Conservation (phyloP, 495 filamentous ascomycete species). For the Penicillium ucsense region DNA sequence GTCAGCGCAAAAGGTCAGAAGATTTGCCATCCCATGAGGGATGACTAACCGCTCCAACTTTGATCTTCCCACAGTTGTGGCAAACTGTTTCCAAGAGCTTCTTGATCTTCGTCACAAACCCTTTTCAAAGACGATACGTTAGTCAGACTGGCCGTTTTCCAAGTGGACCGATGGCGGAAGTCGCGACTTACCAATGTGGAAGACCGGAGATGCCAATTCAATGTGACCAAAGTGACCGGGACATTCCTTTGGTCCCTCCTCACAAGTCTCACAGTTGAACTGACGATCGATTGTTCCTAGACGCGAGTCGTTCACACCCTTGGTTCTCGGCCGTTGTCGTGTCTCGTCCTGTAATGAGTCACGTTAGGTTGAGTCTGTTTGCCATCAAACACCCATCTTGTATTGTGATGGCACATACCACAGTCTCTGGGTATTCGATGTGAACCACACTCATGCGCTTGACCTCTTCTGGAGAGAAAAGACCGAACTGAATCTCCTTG, state of each 20-base stretch:
- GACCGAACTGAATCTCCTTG: constrained; percentile 96
- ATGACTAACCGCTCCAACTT: constrained; percentile 89
- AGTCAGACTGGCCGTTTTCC: neutral
- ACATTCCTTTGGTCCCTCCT: constrained; percentile 88
- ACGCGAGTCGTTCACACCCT: constrained; percentile 86
- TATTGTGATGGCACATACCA: constrained; percentile 45
- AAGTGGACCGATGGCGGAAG: constrained; percentile 13
- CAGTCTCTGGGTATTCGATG: constrained; percentile 92
- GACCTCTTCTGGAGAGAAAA: constrained; percentile 93
- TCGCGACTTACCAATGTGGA: constrained; percentile 53
- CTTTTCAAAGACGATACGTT: constrained; percentile 30
- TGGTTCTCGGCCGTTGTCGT: constrained; percentile 72
- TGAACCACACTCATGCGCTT: constrained; percentile 93
- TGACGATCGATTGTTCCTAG: constrained; percentile 91
- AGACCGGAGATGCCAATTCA: constrained; percentile 89
- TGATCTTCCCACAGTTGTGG: constrained; percentile 93
- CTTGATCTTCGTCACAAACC: constrained; percentile 96
- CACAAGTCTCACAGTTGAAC: constrained; percentile 89
- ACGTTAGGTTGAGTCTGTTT: constrained; percentile 2
- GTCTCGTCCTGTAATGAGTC: constrained; percentile 59
- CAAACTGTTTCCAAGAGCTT: constrained; percentile 96
- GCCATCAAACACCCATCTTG: no score
- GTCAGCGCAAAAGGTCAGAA: constrained; percentile 54
- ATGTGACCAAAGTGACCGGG: constrained; percentile 98
- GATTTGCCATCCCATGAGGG: constrained; percentile 44